phyloP scores from a whole-genome alignment of 176 grass and related monocot species.

The Musa acuminata region DNA sequence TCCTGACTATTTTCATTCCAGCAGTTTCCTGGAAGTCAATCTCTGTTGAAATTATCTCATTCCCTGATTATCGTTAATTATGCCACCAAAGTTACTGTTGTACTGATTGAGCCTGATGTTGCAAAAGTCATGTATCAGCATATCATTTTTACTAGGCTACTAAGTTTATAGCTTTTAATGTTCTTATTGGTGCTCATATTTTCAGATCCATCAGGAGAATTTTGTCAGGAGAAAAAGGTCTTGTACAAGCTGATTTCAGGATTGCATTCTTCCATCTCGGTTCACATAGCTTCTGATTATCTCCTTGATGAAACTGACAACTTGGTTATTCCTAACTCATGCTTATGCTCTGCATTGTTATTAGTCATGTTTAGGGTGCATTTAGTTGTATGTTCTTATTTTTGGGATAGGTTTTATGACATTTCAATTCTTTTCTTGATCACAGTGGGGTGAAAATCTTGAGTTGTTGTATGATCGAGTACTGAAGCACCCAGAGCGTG shows the following conservation, averaged over 20 bases:
- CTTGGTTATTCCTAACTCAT: conserved; percentile 27
- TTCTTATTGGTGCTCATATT: neutral
- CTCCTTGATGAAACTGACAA: conserved; percentile 58
- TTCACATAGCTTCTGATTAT: conserved; percentile 96
- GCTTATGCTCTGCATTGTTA: too few relatives aligned
- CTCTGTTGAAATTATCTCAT: neutral
- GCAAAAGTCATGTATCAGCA: neutral
- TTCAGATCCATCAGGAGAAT: conserved; percentile 85
- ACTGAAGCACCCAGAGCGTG: conserved; percentile 71
- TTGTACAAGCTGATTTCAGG: conserved; percentile 97
- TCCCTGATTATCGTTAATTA: neutral
- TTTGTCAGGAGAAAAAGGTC: conserved; percentile 89
- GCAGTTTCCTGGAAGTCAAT: neutral
- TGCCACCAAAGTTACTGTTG: too few relatives aligned
- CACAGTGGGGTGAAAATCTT: conserved; percentile 91
- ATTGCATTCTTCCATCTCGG: conserved; percentile 90
- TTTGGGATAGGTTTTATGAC: neutral
- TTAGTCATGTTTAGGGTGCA: neutral
- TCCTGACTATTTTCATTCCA: too few relatives aligned
- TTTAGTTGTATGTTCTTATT: neutral
- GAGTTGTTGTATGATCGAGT: conserved; percentile 74
- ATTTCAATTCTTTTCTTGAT: conserved; percentile 10
- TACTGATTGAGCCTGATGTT: neutral
- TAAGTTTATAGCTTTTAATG: neutral
- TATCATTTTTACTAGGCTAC: neutral